phyloP scores from a whole-genome alignment of 345 rosid species.

The Camelina neglecta region DNA sequence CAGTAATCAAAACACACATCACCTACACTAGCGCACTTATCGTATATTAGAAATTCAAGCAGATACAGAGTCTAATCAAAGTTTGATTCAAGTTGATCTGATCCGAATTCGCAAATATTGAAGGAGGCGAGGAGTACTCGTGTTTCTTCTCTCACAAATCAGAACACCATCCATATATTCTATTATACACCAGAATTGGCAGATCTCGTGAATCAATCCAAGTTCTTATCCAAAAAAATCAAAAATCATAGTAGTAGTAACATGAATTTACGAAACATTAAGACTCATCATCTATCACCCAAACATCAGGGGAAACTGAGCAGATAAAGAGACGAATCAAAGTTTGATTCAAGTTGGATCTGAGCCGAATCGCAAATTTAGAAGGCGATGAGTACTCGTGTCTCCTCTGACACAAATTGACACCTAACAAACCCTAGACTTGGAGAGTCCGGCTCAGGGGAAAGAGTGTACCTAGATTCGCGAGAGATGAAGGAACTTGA shows the following conservation, averaged over 20 bases:
- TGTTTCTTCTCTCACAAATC: no score
- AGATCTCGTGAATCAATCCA: no score
- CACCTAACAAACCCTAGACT: constrained; percentile 27
- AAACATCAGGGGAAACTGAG: background rate
- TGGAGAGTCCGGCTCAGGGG: background rate
- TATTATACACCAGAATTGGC: no score
- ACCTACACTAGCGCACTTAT: no score
- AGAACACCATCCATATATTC: no score
- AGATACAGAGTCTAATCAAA: constrained; percentile 2
- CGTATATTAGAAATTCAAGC: background rate
- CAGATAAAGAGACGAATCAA: background rate
- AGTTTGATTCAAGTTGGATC: background rate
- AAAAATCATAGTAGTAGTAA: no score
- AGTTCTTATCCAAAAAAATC: no score
- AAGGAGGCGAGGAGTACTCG: no score
- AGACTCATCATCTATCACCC: no score
- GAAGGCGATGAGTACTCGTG: background rate
- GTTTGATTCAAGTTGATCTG: background rate
- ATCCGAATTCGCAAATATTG: background rate
- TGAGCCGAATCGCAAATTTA: background rate
- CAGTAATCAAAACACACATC: no score
- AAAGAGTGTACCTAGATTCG: constrained; percentile 26
- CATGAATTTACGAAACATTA: no score
- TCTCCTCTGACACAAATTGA: constrained; percentile 18
- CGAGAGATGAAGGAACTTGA: constrained; percentile 26